Conservation (phyloP, 345 rosid species). For the Tarenaya hassleriana region DNA sequence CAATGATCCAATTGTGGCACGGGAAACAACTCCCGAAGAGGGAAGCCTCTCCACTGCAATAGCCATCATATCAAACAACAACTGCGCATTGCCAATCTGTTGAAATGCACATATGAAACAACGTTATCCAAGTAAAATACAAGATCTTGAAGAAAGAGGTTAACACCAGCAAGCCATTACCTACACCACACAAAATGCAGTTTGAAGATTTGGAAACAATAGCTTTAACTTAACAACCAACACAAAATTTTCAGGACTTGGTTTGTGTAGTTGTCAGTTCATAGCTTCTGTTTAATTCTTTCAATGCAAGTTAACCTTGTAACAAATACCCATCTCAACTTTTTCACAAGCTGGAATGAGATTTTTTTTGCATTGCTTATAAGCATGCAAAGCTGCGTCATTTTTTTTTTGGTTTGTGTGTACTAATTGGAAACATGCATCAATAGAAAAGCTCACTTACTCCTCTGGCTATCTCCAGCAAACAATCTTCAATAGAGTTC, state of each 20-base stretch:
- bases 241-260: neutral
- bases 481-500: slow-evolving; percentile 86
- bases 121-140: slow-evolving; percentile 10
- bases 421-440: no score
- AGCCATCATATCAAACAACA: slow-evolving; percentile 77
- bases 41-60: slow-evolving; percentile 75
- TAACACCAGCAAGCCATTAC: neutral
- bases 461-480: slow-evolving; percentile 85
- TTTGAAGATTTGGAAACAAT: no score
- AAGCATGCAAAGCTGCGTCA: no score
- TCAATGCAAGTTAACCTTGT: no score
- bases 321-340: no score
- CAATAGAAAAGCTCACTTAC: slow-evolving; percentile 29
- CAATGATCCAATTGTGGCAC: slow-evolving; percentile 68
- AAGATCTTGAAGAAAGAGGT: neutral
- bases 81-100: slow-evolving; percentile 50
- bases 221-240: slow-evolving; percentile 14
- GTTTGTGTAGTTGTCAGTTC: no score
- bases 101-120: no score
- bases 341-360: no score
- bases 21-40: slow-evolving; percentile 66
- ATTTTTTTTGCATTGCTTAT: no score
- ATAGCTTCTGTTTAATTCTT: no score
- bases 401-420: no score
- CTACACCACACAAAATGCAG: neutral